Conservation (phyloP, 2,329 filamentous ascomycete species). For the Aspergillus carbonarius region DNA sequence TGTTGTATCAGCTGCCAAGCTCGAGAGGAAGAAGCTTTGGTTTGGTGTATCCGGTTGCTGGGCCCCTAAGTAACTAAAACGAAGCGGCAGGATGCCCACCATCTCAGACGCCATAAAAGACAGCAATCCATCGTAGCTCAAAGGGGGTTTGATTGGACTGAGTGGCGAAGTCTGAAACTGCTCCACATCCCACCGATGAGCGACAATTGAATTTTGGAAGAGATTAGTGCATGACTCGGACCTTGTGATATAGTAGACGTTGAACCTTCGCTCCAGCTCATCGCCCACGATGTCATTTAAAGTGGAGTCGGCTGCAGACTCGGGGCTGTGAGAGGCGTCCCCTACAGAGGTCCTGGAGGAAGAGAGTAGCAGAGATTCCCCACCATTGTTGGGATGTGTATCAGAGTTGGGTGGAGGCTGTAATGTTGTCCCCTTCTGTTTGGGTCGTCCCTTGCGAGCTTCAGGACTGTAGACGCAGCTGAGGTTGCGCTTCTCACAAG, state of each 20-base stretch:
- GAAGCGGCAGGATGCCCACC: constrained; percentile 7
- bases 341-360: background rate
- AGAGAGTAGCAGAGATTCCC: background rate
- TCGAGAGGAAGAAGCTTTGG: constrained; percentile 1
- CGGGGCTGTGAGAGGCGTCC: background rate
- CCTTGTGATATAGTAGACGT: constrained; percentile 7
- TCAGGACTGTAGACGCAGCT: constrained; percentile 11
- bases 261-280: constrained; percentile 5
- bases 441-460: constrained; percentile 9
- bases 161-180: background rate
- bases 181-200: background rate
- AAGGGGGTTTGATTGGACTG: background rate
- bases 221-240: background rate
- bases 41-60: background rate
- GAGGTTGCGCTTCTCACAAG: constrained; percentile 7
- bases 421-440: background rate
- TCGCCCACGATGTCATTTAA: background rate
- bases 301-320: background rate
- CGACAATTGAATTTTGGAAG: constrained; percentile 1
- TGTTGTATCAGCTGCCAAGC: constrained; percentile 2
- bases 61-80: constrained; percentile 1
- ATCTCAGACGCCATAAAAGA: constrained; percentile 9
- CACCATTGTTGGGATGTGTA: background rate
- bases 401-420: background rate
- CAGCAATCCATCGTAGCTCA: constrained; percentile 3